Evolutionary conservation across 2,329 filamentous ascomycete genomes (phyloP).

Genomic region (Ilyonectria mors-panacis): DNA sequence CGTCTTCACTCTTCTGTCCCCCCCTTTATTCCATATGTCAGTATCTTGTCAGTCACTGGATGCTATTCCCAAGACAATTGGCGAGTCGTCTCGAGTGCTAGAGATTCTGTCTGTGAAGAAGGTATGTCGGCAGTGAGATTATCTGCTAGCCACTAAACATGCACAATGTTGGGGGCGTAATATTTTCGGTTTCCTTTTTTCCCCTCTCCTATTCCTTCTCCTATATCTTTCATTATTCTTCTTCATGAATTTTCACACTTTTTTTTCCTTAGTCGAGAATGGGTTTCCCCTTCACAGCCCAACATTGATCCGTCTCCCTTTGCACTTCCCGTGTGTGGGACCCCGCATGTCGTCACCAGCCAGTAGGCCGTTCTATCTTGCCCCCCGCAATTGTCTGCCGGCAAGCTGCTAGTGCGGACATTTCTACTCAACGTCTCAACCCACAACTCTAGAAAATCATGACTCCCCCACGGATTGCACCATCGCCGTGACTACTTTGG

Average conservation of each 20-base stretch:
- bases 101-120: neutral
- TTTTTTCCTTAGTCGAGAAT: constrained; percentile 8
- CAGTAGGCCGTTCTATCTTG: constrained; percentile 35
- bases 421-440: constrained; percentile 28
- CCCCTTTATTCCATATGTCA: neutral
- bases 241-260: neutral
- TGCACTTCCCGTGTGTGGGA: constrained; percentile 26
- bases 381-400: constrained; percentile 10
- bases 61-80: neutral
- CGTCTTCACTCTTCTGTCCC: neutral
- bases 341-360: constrained; percentile 38
- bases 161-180: neutral
- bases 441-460: constrained; percentile 45
- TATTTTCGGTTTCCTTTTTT: neutral
- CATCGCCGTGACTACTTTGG: constrained; percentile 38
- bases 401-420: constrained; percentile 38
- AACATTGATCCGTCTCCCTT: constrained; percentile 14
- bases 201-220: too few species aligned
- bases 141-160: neutral
- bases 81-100: neutral
- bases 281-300: neutral
- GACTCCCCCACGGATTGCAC: constrained; percentile 45
- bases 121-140: neutral
- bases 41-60: neutral
- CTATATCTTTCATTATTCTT: neutral